phyloP scores from a whole-genome alignment of 306 rosid genomes.

The Quercus cerris region DNA sequence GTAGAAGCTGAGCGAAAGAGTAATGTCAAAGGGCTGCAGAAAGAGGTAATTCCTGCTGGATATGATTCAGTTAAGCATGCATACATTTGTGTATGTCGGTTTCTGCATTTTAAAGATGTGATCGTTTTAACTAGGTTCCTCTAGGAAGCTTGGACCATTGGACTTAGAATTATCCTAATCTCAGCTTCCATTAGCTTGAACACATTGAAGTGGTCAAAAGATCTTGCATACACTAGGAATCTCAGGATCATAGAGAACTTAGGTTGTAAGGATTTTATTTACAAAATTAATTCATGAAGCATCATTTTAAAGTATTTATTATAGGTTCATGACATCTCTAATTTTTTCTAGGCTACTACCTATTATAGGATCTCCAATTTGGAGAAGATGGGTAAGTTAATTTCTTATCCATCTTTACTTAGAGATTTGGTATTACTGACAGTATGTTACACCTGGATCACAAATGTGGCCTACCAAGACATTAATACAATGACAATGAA shows the following conservation, averaged over 20 bases:
- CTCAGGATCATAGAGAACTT: not conserved
- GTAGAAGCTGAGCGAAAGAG: slow-evolving; percentile 3
- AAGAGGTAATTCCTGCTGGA: slow-evolving; percentile 6
- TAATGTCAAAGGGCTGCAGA: slow-evolving; percentile 16
- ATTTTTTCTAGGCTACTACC: not conserved
- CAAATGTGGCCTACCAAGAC: not conserved
- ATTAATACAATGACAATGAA: not conserved
- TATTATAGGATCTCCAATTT: not conserved
- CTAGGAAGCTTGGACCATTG: not conserved
- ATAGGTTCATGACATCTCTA: not conserved
- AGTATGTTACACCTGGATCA: not conserved
- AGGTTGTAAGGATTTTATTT: not conserved
- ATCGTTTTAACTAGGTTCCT: not conserved
- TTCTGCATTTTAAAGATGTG: not conserved
- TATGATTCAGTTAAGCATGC: not conserved
- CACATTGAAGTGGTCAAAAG: not conserved
- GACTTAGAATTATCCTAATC: not conserved
- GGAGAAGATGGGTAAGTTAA: not conserved
- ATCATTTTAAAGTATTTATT: not conserved
- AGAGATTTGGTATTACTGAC: not conserved
- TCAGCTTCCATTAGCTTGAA: not conserved
- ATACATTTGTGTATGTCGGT: not conserved
- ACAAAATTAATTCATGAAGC: not conserved
- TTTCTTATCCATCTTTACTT: not conserved
- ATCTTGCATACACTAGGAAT: not conserved